Evolutionary conservation across 2,329 filamentous ascomycete species (phyloP), one percentile per base, ranked within the genome.

Genomic region (Thielaviopsis populi): DNA sequence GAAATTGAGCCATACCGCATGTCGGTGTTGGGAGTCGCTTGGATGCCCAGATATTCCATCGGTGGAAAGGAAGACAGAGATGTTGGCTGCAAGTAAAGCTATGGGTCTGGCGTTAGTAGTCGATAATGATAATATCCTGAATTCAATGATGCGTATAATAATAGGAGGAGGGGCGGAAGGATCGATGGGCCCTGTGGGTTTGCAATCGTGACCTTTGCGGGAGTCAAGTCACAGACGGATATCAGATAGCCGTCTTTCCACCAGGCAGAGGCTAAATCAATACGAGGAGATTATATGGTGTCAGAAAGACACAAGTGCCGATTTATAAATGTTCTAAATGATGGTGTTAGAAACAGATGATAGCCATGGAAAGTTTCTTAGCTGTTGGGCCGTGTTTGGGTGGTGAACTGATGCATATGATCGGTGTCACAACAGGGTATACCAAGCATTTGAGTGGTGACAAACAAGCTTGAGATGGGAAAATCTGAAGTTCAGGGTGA

Each of bases 31-130:
- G 77, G 75, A 61, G 76, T 72, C 63, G 75, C 76, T 69, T 33
- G 33, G 19, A 81, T 75, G 63, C 80, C 78, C 70, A 81, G 75
- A 70, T 80, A 82, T 69, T 80, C 79, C 71, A 82, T 74, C 72
- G 77, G 78, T 69, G 73, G 70, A 70, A 19, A 48, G 40, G 59
- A 15, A 8, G 41, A 27, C 17, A 40, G 30, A 7, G 24, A 46
- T n/a, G 3, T 17, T 46, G 59, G 40, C 24, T 56, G 24, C 17
- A 33, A 48, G 15, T 30, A 46, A 37, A 48, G 19, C 41, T 61
- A 61, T 27, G 33, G 22, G n/a, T 2, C 15, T 17, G 15, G 40
- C 33, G 50, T 56, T 56, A 56, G 50, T 37, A 33, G 24, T 33
- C 10, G 27, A 15, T 15, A 6, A 56, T 17, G 30, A 24, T 11